Conservation (phyloP, 2,329 filamentous ascomycete species). For the Helotiales sp. region DNA sequence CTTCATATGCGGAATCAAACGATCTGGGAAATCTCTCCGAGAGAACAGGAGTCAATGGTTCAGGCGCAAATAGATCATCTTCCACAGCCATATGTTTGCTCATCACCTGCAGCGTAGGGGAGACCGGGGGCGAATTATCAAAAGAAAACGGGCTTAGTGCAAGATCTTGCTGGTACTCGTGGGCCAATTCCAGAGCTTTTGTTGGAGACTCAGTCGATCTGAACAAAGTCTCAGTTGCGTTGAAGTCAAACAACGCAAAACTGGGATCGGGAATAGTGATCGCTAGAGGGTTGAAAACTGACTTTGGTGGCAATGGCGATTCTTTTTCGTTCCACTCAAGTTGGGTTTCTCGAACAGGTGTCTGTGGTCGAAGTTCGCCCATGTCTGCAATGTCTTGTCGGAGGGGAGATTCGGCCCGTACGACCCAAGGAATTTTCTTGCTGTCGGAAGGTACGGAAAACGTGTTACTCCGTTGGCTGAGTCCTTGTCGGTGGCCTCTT, state of each 20-base stretch:
- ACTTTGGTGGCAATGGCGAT: not conserved
- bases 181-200: conserved; percentile 33
- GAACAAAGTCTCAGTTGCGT: conserved; percentile 13
- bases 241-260: conserved; percentile 32
- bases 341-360: not conserved
- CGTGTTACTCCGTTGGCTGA: conserved; percentile 35
- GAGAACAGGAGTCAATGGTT: conserved; percentile 31
- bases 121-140: conserved; percentile 39
- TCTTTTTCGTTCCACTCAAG: not conserved
- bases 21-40: conserved; percentile 26
- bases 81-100: conserved; percentile 56
- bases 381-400: conserved; percentile 21
- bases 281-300: conserved; percentile 23
- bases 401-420: conserved; percentile 34
- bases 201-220: conserved; percentile 31
- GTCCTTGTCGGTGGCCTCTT: conserved; percentile 21
- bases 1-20: conserved; percentile 38
- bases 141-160: conserved; percentile 46
- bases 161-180: conserved; percentile 37
- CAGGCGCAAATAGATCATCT: conserved; percentile 51
- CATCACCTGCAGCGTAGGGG: conserved; percentile 49
- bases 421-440: conserved; percentile 31
- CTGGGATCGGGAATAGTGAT: conserved; percentile 27
- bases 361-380: not conserved
- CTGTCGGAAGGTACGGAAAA: conserved; percentile 29